Percentiles rank a stretch among this genome's conserved stretches.
Evolutionary conservation across 768 basidiomycete species (phyloP).

Genomic region (Cyclocybe cylindracea): DNA sequence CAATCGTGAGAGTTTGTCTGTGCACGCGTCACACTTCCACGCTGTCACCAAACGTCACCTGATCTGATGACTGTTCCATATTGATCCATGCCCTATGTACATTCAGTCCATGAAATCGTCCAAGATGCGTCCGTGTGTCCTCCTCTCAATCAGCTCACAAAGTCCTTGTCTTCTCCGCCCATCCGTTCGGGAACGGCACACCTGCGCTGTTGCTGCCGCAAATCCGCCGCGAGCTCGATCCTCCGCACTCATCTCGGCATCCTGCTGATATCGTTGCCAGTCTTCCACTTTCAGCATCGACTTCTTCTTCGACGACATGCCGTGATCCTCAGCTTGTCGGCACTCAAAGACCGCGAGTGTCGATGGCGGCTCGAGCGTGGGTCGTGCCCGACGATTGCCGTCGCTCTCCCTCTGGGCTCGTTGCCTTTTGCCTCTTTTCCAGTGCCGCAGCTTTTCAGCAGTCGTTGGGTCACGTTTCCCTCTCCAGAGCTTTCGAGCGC

Average conservation of each 20-base stretch:
- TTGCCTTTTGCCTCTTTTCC: slow-evolving; percentile 51
- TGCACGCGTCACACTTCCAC: slow-evolving; percentile 23
- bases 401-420: slow-evolving; percentile 39
- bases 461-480: slow-evolving; percentile 69
- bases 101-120: not conserved
- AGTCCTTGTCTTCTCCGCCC: slow-evolving; percentile 34
- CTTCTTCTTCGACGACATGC: slow-evolving; percentile 58
- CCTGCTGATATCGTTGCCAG: slow-evolving; percentile 75
- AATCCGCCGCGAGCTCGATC: slow-evolving; percentile 28
- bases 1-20: slow-evolving; percentile 28
- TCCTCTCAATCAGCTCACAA: slow-evolving; percentile 28
- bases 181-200: slow-evolving; percentile 61
- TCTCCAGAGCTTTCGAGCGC: slow-evolving; percentile 70
- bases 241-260: slow-evolving; percentile 26
- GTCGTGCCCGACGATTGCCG: slow-evolving; percentile 25
- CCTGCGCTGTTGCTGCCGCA: slow-evolving; percentile 30
- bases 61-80: slow-evolving; percentile 7
- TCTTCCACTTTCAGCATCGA: slow-evolving; percentile 84
- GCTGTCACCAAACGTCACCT: slow-evolving; percentile 24
- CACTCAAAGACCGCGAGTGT: slow-evolving; percentile 60
- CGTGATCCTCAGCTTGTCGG: slow-evolving; percentile 54
- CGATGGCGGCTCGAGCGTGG: slow-evolving; percentile 36
- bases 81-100: not conserved
- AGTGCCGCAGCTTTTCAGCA: slow-evolving; percentile 64
- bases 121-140: not conserved